Evolutionary conservation across 306 rosid species (phyloP).

Genomic region (Prunus armeniaca): DNA sequence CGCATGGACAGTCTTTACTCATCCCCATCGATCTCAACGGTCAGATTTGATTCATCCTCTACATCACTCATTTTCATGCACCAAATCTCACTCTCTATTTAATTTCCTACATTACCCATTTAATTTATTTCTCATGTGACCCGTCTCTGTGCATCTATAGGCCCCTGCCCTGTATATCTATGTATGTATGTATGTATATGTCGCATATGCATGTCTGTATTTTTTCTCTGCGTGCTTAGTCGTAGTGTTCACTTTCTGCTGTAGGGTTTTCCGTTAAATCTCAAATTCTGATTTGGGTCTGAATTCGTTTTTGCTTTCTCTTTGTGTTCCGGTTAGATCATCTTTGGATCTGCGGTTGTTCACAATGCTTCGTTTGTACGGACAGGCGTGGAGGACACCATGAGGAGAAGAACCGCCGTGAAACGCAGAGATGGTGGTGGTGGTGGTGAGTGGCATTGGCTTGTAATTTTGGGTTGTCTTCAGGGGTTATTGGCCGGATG

Average conservation of each 20-base stretch:
- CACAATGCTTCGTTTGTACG: constrained; percentile 46
- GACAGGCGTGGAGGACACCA: constrained; percentile 35
- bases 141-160: neutral
- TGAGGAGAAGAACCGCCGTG: constrained; percentile 10
- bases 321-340: constrained; percentile 23
- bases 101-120: neutral
- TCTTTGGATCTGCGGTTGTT: constrained; percentile 30
- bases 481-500: constrained; percentile 22
- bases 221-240: neutral
- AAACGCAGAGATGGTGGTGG: constrained; percentile 7
- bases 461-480: constrained; percentile 13
- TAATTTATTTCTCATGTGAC: neutral
- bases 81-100: constrained; percentile 10
- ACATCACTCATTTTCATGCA: constrained; percentile 39
- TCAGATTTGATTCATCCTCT: constrained; percentile 32
- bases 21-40: constrained; percentile 48
- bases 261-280: constrained; percentile 13
- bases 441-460: constrained; percentile 11
- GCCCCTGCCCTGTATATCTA: neutral
- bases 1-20: constrained; percentile 49
- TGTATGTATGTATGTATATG: neutral
- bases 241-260: neutral
- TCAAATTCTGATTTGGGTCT: neutral
- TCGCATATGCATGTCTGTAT: neutral
- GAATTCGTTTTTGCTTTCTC: neutral